A percentile compares a stretch with the other conserved stretches of the same genome.
Conservation (phyloP, 192 early-diverging fungal species). For the Podila verticillata region DNA sequence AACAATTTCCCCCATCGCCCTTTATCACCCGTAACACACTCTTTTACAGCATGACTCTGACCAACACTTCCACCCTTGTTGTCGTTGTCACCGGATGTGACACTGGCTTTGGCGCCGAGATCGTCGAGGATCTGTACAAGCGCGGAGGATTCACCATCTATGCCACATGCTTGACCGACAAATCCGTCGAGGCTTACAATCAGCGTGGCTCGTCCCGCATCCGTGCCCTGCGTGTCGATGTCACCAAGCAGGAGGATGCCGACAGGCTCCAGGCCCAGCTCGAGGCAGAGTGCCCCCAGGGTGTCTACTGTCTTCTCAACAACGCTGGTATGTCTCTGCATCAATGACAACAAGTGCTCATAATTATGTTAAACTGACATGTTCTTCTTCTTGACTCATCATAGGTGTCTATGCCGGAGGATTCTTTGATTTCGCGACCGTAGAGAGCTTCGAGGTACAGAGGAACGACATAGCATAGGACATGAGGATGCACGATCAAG, state of each 20-base stretch:
- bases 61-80: conserved; percentile 33
- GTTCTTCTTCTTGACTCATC: background rate
- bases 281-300: conserved; percentile 44
- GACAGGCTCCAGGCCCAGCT: conserved; percentile 35
- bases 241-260: conserved; percentile 43
- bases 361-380: background rate
- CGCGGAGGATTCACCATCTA: conserved; percentile 42
- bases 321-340: conserved; percentile 35
- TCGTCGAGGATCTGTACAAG: conserved; percentile 36
- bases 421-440: conserved; percentile 41
- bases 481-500: background rate
- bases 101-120: conserved; percentile 47
- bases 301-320: conserved; percentile 47
- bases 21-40: background rate
- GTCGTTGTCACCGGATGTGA: conserved; percentile 46
- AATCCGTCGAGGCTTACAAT: conserved; percentile 28
- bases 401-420: conserved; percentile 46
- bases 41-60: conserved; percentile 12
- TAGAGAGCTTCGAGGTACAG: conserved; percentile 41
- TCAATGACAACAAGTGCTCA: background rate
- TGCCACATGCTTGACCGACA: conserved; percentile 43
- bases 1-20: background rate
- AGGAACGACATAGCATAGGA: background rate
- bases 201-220: conserved; percentile 30
- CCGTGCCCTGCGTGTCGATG: conserved; percentile 40